Percentiles rank a stretch among this genome's conserved stretches.
Evolutionary conservation across 306 rosid genomes (phyloP).

Genomic region (Abrus pulchellus): DNA sequence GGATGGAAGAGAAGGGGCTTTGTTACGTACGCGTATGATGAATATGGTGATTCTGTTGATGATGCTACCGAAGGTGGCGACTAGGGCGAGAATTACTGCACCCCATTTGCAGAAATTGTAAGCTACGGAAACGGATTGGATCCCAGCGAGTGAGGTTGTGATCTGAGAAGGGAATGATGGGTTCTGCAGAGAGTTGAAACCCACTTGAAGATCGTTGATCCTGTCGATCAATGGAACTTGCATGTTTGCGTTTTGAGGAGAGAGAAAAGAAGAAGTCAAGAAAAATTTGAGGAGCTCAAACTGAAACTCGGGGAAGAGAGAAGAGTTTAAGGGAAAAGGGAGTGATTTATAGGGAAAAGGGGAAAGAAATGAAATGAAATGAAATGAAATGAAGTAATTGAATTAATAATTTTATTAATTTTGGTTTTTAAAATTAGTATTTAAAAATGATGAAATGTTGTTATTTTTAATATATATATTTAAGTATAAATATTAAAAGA

Average conservation of each 20-base stretch:
- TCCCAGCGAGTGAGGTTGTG: slow-evolving; percentile 45
- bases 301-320: not conserved
- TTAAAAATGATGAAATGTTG: no score
- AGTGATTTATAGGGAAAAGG: slow-evolving; percentile 32
- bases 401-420: no score
- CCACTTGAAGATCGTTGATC: slow-evolving; percentile 58
- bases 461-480: no score
- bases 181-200: slow-evolving; percentile 57
- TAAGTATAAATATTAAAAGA: no score
- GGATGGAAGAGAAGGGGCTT: slow-evolving; percentile 40
- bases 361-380: not conserved
- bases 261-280: not conserved
- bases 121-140: slow-evolving; percentile 54
- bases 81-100: slow-evolving; percentile 74
- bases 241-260: slow-evolving; percentile 50
- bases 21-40: slow-evolving; percentile 49
- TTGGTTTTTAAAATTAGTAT: no score
- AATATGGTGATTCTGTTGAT: slow-evolving; percentile 63
- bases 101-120: slow-evolving; percentile 81
- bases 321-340: not conserved
- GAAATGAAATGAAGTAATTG: no score
- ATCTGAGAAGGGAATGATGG: slow-evolving; percentile 49
- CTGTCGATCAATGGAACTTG: slow-evolving; percentile 78
- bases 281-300: not conserved
- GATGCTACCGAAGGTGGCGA: slow-evolving; percentile 74